Evolutionary conservation across 192 early-diverging fungal genomes (phyloP).

Genomic region (Rhizophagus prolifer): DNA sequence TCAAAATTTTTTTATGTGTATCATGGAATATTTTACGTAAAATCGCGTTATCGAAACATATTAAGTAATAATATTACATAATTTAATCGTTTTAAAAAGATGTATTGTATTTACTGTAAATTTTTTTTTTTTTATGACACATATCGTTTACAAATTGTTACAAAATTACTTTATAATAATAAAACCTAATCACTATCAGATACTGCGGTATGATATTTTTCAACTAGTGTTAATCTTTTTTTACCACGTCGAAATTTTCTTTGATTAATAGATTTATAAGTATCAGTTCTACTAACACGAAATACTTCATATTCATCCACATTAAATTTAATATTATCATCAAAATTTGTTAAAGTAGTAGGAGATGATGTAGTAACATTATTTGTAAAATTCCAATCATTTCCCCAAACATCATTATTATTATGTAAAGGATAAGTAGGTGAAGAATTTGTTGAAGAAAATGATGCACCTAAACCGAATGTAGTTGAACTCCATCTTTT

Average conservation of each 20-base stretch:
- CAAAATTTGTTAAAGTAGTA: neutral
- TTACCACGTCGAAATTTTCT: neutral
- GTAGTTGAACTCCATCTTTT: neutral
- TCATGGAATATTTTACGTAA: too few relatives aligned
- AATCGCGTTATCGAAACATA: too few relatives aligned
- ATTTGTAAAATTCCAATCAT: neutral
- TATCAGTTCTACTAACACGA: neutral
- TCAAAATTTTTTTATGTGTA: too few relatives aligned
- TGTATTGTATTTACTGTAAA: too few relatives aligned
- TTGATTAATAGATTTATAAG: neutral
- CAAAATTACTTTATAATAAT: too few relatives aligned
- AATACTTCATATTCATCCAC: slow-evolving; percentile 13
- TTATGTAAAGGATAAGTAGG: too few relatives aligned
- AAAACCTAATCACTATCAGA: neutral
- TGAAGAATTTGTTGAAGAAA: neutral
- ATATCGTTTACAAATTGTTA: too few relatives aligned
- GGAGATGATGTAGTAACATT: neutral
- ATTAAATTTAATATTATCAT: neutral
- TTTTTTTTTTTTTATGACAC: too few relatives aligned
- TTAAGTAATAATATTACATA: too few relatives aligned
- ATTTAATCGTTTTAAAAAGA: too few relatives aligned
- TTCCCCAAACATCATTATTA: neutral
- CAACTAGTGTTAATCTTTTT: neutral
- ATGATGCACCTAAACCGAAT: neutral
- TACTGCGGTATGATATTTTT: neutral